Conservation (phyloP, 176 grass and related monocot species). For the Raddia guianensis region DNA sequence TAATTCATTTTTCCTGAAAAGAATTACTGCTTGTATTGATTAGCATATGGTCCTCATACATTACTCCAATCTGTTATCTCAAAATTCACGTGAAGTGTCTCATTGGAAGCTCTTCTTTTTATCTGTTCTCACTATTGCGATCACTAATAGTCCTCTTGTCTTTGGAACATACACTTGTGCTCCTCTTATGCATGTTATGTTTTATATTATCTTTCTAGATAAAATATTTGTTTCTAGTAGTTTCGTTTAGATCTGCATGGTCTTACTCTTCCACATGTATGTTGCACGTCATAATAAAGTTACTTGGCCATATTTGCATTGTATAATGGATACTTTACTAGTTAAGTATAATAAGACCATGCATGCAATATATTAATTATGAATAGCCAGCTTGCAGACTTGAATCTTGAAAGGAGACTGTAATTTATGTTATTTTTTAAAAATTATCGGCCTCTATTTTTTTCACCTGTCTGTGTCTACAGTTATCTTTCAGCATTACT, state of each 20-base stretch:
- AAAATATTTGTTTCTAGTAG: conserved; percentile 20
- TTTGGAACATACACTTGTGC: background rate
- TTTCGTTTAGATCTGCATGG: background rate
- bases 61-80: background rate
- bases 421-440: background rate
- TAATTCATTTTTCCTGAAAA: background rate
- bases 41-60: background rate
- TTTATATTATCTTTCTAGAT: conserved; percentile 3
- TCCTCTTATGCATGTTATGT: background rate
- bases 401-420: conserved; percentile 24
- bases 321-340: background rate
- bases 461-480: conserved; percentile 24
- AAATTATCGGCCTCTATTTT: conserved; percentile 4
- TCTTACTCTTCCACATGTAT: background rate
- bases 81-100: background rate
- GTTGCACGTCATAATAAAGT: background rate
- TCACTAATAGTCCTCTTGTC: background rate
- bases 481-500: conserved; percentile 93
- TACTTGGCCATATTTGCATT: conserved; percentile 2
- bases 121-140: background rate
- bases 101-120: conserved; percentile 23
- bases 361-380: conserved; percentile 7
- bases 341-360: conserved; percentile 19
- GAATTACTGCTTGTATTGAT: conserved; percentile 5
- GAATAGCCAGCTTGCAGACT: conserved; percentile 9